Percentiles rank a stretch among this genome's conserved stretches.
phyloP scores from a whole-genome alignment of 2,329 filamentous ascomycete species.

The Rhynchosporium secalis region DNA sequence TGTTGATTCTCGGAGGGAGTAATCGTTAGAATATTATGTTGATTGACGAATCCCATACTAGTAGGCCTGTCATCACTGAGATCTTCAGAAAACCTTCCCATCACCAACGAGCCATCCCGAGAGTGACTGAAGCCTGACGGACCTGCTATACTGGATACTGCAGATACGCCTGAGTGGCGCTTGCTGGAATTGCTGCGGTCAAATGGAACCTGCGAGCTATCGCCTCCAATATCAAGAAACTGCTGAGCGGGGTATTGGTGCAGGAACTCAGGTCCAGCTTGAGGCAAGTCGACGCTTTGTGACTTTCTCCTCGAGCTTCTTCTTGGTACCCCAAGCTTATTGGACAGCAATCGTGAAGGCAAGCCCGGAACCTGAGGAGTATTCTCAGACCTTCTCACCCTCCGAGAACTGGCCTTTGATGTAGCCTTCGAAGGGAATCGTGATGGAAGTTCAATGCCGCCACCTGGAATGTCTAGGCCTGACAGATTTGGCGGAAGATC shows the following conservation, averaged over 20 bases:
- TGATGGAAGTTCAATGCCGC: constrained; percentile 53
- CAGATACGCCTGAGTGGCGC: constrained; percentile 52
- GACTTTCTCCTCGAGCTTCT: constrained; percentile 67
- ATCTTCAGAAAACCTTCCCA: constrained; percentile 39
- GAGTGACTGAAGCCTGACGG: constrained; percentile 49
- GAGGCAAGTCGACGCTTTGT: constrained; percentile 33
- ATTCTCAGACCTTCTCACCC: constrained; percentile 18
- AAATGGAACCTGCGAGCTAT: constrained; percentile 52
- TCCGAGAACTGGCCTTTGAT: constrained; percentile 38
- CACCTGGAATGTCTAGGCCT: constrained; percentile 50
- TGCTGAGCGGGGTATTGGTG: constrained; percentile 26
- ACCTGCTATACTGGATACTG: constrained; percentile 51
- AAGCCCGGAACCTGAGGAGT: constrained; percentile 45
- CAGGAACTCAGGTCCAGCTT: constrained; percentile 17
- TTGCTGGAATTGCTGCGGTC: constrained; percentile 56
- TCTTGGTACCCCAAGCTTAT: constrained; percentile 56
- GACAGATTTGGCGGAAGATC: constrained; percentile 58
- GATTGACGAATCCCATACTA: constrained; percentile 57
- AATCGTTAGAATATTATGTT: constrained; percentile 57
- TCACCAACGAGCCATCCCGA: constrained; percentile 25
- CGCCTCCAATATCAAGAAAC: constrained; percentile 28
- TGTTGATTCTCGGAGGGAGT: constrained; percentile 51
- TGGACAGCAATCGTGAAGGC: constrained; percentile 24
- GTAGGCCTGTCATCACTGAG: constrained; percentile 50
- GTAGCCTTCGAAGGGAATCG: constrained; percentile 61